A percentile compares a stretch with the other conserved stretches of the same genome.
Evolutionary conservation across 2,329 filamentous ascomycete species (phyloP).

Genomic region (Pseudocercospora eumusae): DNA sequence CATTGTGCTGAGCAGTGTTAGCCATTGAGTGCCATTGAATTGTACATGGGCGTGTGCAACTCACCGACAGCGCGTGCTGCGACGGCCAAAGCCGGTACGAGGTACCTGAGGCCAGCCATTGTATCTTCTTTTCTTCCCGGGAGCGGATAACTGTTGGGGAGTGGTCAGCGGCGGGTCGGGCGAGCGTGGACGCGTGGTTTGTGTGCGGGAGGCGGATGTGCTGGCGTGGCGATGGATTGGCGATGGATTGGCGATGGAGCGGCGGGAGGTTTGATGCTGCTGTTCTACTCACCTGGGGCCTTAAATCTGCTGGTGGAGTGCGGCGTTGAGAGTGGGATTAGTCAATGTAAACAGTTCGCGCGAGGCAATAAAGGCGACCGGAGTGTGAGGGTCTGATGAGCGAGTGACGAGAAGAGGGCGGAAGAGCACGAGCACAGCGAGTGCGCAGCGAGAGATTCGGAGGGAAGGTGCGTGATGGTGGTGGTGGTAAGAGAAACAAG

Average conservation of each 20-base stretch:
- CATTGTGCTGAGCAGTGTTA: constrained; percentile 27
- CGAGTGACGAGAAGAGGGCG: constrained; percentile 13
- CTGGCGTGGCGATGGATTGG: no score
- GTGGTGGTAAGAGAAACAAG: constrained; percentile 12
- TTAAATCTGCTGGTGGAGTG: constrained; percentile 19
- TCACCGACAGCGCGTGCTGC: constrained; percentile 56
- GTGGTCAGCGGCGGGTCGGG: constrained; percentile 23
- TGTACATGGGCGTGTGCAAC: constrained; percentile 29
- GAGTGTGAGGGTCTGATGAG: constrained; percentile 1
- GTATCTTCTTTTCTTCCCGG: constrained; percentile 21
- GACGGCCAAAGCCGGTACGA: constrained; percentile 59
- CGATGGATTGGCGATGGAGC: constrained; percentile 10
- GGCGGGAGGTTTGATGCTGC: background rate
- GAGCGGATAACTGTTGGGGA: constrained; percentile 25
- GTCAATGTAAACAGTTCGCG: constrained; percentile 17
- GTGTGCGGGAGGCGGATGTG: no score
- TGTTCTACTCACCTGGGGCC: constrained; percentile 18
- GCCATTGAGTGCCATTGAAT: constrained; percentile 25
- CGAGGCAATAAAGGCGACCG: constrained; percentile 15
- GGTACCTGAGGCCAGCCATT: constrained; percentile 59
- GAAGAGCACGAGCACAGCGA: constrained; percentile 14
- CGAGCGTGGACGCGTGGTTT: constrained; percentile 13
- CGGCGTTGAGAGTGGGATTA: constrained; percentile 9
- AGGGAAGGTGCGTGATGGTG: constrained; percentile 20
- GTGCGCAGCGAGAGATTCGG: constrained; percentile 22